These are phyloP conservation scores for Neurospora terricola DNA, from an alignment of 495 filamentous ascomycete genomes.

Conservation along the genomic window DNA sequence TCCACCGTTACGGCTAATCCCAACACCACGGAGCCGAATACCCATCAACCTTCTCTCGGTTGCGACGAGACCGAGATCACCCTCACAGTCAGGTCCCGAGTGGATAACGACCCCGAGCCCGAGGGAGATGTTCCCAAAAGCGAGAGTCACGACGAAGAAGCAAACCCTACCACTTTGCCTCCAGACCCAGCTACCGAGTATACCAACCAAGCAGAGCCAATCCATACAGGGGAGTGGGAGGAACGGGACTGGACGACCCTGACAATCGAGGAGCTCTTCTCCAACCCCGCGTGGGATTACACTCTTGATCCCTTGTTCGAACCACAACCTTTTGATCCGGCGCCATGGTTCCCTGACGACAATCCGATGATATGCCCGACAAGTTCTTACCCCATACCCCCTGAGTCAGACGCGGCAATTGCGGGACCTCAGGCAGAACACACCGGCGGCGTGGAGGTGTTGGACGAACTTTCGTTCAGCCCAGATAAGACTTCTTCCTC, in stretches of 20 bases:
- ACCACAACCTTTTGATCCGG: not conserved
- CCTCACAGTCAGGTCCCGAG: not conserved
- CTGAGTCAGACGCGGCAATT: not conserved
- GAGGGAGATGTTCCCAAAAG: not conserved
- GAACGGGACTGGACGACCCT: not conserved
- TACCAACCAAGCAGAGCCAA: not conserved
- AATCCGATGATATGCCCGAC: not conserved
- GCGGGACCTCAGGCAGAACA: not conserved
- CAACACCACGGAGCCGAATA: not conserved
- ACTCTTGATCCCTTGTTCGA: not conserved
- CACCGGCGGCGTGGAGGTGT: not conserved
- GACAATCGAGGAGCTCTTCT: not conserved
- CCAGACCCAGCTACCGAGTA: not conserved
- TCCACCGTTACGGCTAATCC: not conserved
- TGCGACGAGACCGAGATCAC: not conserved
- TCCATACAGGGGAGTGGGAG: not conserved
- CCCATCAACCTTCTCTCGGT: not conserved
- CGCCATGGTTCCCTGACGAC: not conserved
- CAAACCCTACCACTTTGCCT: not conserved
- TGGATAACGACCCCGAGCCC: not conserved
- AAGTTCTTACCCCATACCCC: not conserved
- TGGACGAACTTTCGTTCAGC: not conserved
- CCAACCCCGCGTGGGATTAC: not conserved
- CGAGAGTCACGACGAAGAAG: not conserved
- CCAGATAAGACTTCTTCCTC: not conserved